Base-by-base conservation (phyloP, 2,329 filamentous ascomycete genomes). In the Zasmidium angulare region DNA sequence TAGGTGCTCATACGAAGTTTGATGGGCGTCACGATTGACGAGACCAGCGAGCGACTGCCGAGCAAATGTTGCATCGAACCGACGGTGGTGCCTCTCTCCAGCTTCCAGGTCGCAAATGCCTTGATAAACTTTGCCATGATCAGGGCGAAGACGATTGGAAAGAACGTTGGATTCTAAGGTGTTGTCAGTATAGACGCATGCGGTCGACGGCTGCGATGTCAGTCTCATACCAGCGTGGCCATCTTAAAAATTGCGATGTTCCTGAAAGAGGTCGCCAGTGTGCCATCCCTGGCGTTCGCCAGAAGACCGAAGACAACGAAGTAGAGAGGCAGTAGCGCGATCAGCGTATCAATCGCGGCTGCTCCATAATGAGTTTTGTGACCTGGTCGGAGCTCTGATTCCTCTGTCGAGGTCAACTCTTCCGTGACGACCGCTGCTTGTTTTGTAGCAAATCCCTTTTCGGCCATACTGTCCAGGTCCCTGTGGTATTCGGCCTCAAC, bases 81-180 rank as follows among this genome's bases (percentile, higher is more conserved):
- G 49, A 65, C 52, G 11, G 63, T 59, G 12, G 54, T 53, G 14
- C 56, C 53, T 12, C 51, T 43, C 50, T 65, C 63, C 2, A 63
- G 57, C 40, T 53, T 59, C 50, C 50, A 59, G 14, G 50, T 59
- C 2, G 60, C 63, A 0, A 59, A 26, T 2, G 61, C 56, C 20
- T 61, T 63, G 26, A 65, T 47, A 26, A 65, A 63, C 22, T 61
- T 60, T 3, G 51, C 55, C 9, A 56, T 23, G 22, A 64, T 57
- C 3, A 58, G n/a, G 0, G 55, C 54, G 43, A 64, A 64, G 12
- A 64, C 17, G 17, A 65, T 63, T 48, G 60, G 52, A 29, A 65
- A 65, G 17, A 60, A 50, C 6, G 63, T 63, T 3, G 63, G 63
- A 19, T 60, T 60, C 58, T 57, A 51, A 55, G 51, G 26, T 7